These are phyloP conservation scores for Penicillium sp. DNA, from an alignment of 2,329 filamentous ascomycete species.

Conservation along the genomic window DNA sequence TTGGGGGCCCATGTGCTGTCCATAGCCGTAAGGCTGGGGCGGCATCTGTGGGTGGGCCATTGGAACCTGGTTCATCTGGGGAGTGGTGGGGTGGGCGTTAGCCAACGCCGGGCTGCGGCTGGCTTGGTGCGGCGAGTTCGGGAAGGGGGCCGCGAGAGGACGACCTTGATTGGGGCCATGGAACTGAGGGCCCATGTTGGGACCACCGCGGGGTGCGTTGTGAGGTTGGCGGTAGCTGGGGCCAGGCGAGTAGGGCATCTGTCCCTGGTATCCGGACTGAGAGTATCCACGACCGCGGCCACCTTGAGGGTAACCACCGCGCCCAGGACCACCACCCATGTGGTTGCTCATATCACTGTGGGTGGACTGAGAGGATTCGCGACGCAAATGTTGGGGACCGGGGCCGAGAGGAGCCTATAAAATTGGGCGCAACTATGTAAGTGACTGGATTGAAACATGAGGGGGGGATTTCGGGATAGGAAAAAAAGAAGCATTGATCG, in stretches of 20 bases:
- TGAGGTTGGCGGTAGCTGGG: slow-evolving; percentile 53
- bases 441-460: slow-evolving; percentile 18
- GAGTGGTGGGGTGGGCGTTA: slow-evolving; percentile 66
- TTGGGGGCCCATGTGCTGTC: slow-evolving; percentile 58
- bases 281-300: slow-evolving; percentile 61
- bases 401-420: slow-evolving; percentile 62
- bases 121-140: slow-evolving; percentile 66
- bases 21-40: slow-evolving; percentile 59
- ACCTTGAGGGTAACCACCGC: slow-evolving; percentile 55
- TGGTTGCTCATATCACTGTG: slow-evolving; percentile 71
- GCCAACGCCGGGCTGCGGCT: slow-evolving; percentile 66
- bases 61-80: slow-evolving; percentile 70
- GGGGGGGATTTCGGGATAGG: neutral
- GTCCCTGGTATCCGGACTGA: slow-evolving; percentile 51
- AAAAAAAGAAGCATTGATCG: slow-evolving; percentile 25
- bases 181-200: slow-evolving; percentile 55
- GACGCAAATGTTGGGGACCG: slow-evolving; percentile 73
- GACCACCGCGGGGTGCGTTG: slow-evolving; percentile 51
- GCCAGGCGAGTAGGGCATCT: slow-evolving; percentile 56
- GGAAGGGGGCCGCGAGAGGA: slow-evolving; percentile 46
- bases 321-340: slow-evolving; percentile 51
- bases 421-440: slow-evolving; percentile 67
- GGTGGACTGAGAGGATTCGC: slow-evolving; percentile 81
- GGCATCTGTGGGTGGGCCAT: slow-evolving; percentile 66
- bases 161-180: slow-evolving; percentile 46